phyloP scores from a whole-genome alignment of 371 early-diverging fungal genomes.

The Massospora cicadina region DNA sequence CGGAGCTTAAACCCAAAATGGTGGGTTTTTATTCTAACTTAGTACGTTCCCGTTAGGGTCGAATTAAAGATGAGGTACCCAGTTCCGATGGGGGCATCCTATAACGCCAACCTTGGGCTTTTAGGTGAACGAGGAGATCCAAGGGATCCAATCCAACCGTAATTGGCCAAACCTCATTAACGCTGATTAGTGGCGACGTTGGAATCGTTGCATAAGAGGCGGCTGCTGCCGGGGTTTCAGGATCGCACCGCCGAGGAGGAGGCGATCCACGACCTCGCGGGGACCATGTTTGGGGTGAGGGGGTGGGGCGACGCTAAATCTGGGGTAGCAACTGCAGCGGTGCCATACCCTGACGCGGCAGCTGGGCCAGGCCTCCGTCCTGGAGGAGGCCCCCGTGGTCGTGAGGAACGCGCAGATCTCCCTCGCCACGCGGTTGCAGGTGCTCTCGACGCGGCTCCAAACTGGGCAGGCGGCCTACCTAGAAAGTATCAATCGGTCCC shows the following conservation, averaged over 20 bases:
- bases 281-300: constrained; percentile 58
- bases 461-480: constrained; percentile 74
- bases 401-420: constrained; percentile 75
- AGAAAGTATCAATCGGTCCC: constrained; percentile 35
- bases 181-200: constrained; percentile 43
- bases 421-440: constrained; percentile 78
- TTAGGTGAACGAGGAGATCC: constrained; percentile 25
- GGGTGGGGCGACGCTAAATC: background rate
- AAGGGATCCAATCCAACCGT: constrained; percentile 41
- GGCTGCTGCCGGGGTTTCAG: constrained; percentile 85
- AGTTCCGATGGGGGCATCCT: constrained; percentile 19
- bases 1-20: no score
- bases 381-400: constrained; percentile 40
- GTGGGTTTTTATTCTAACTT: background rate
- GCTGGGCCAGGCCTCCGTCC: constrained; percentile 28
- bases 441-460: constrained; percentile 57
- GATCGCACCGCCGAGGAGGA: constrained; percentile 69
- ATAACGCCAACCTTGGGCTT: background rate
- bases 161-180: constrained; percentile 12
- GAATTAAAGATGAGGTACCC: constrained; percentile 72
- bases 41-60: constrained; percentile 32
- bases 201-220: constrained; percentile 74
- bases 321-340: constrained; percentile 58
- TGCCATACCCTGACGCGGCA: constrained; percentile 63
- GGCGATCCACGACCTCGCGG: constrained; percentile 62